A percentile compares a stretch with the other conserved stretches of the same genome.
Evolutionary conservation across 148 eudicot species (phyloP).

Genomic region (Chenopodium suecicum): DNA sequence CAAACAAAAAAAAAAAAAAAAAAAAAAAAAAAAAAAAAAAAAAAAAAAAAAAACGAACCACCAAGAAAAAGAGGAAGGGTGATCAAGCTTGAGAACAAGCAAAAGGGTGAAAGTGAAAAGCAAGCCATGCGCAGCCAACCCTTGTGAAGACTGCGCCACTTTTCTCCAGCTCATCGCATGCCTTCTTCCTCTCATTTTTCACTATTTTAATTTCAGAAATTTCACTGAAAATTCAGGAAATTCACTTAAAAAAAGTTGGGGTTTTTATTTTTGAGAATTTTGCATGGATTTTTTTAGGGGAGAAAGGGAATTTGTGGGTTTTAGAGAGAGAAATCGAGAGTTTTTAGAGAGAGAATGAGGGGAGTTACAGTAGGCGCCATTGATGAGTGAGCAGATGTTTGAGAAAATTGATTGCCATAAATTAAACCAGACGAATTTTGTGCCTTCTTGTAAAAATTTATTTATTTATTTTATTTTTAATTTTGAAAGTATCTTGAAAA

Average conservation of each 20-base stretch:
- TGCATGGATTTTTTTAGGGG: too few relatives aligned
- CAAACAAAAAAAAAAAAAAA: neutral
- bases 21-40: neutral
- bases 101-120: conserved; percentile 61
- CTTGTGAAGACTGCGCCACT: conserved; percentile 68
- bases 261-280: neutral
- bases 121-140: conserved; percentile 55
- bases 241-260: neutral
- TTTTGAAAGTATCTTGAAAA: too few relatives aligned
- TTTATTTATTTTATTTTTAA: too few relatives aligned
- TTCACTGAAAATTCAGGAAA: neutral
- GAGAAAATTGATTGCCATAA: neutral
- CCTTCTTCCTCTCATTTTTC: conserved; percentile 23
- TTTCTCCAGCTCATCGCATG: conserved; percentile 72
- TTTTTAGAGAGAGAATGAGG: neutral
- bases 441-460: too few relatives aligned
- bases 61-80: conserved; percentile 60
- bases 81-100: conserved; percentile 85
- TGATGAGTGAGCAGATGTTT: neutral
- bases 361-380: conserved; percentile 19
- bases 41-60: conserved; percentile 45
- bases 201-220: neutral
- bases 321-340: neutral
- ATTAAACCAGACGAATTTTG: neutral
- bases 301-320: neutral